Conservation (phyloP, 441 rosid species). For the Corymbia calophylla region DNA sequence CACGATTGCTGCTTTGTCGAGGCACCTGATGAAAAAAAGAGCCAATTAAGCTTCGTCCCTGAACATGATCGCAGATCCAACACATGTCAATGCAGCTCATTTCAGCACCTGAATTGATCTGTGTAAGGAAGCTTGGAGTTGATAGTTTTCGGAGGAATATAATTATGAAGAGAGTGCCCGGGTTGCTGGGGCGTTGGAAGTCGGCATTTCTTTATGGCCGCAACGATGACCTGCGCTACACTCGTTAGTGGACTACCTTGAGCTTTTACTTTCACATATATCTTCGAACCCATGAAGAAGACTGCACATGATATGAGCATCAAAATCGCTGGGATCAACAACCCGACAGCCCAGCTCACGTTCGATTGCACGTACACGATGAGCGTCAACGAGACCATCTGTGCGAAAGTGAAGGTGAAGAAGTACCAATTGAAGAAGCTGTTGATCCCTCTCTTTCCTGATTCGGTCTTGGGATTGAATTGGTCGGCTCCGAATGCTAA, state of each 20-base stretch:
- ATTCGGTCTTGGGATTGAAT: neutral
- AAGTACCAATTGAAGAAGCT: slow-evolving; percentile 3
- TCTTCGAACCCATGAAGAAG: neutral
- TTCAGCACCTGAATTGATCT: neutral
- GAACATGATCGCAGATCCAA: neutral
- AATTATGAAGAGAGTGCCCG: neutral
- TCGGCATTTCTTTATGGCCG: neutral
- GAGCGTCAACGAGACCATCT: neutral
- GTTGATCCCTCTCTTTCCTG: neutral
- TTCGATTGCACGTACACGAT: neutral
- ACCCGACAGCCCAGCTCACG: neutral
- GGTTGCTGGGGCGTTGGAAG: neutral
- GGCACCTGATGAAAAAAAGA: neutral
- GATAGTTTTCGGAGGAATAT: neutral
- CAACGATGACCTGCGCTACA: neutral
- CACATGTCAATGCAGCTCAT: neutral
- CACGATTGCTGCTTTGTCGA: neutral
- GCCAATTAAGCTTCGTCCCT: neutral
- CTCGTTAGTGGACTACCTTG: neutral
- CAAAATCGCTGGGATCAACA: neutral
- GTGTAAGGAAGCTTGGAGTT: neutral
- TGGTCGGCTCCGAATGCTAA: neutral
- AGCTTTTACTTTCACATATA: neutral
- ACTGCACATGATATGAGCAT: neutral
- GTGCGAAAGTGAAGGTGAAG: neutral